Percentiles rank a stretch among this genome's conserved stretches.
These are phyloP conservation scores for Nemania diffusa DNA, from an alignment of 2,329 filamentous ascomycete species.

Conservation along the genomic window DNA sequence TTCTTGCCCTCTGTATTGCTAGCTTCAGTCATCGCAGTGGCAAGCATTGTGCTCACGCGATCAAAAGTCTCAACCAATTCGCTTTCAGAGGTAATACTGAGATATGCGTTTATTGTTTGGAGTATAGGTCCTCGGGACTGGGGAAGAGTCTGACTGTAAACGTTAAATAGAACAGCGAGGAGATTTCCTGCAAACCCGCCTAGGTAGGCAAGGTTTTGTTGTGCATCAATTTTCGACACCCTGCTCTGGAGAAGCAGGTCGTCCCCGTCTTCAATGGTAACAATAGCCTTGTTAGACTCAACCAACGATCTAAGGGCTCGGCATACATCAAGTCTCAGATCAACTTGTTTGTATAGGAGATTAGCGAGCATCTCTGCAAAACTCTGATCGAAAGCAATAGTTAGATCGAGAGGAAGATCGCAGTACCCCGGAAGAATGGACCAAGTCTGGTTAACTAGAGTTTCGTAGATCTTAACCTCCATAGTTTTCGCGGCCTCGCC, in stretches of 20 bases:
- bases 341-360: slow-evolving; percentile 89
- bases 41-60: slow-evolving; percentile 85
- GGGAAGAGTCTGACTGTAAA: slow-evolving; percentile 95
- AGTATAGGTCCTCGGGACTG: slow-evolving; percentile 91
- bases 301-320: slow-evolving; percentile 85
- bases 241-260: slow-evolving; percentile 81
- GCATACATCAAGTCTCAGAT: slow-evolving; percentile 88
- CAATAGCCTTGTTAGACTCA: slow-evolving; percentile 88
- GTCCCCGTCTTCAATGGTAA: slow-evolving; percentile 74
- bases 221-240: slow-evolving; percentile 77
- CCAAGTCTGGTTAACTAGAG: slow-evolving; percentile 95
- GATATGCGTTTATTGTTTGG: slow-evolving; percentile 92
- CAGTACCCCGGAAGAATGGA: slow-evolving; percentile 93
- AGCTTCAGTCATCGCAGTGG: slow-evolving; percentile 74
- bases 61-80: slow-evolving; percentile 91
- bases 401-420: slow-evolving; percentile 84
- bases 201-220: slow-evolving; percentile 84
- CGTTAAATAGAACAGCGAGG: slow-evolving; percentile 97
- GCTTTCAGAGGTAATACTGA: slow-evolving; percentile 82
- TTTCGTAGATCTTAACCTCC: slow-evolving; percentile 94
- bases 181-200: slow-evolving; percentile 85
- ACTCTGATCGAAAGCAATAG: slow-evolving; percentile 79
- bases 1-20: slow-evolving; percentile 67
- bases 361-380: slow-evolving; percentile 94
- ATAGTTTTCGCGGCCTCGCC: slow-evolving; percentile 87